Evolutionary conservation across 2,329 filamentous ascomycete genomes (phyloP).

Genomic region (Penicillium sp.): DNA sequence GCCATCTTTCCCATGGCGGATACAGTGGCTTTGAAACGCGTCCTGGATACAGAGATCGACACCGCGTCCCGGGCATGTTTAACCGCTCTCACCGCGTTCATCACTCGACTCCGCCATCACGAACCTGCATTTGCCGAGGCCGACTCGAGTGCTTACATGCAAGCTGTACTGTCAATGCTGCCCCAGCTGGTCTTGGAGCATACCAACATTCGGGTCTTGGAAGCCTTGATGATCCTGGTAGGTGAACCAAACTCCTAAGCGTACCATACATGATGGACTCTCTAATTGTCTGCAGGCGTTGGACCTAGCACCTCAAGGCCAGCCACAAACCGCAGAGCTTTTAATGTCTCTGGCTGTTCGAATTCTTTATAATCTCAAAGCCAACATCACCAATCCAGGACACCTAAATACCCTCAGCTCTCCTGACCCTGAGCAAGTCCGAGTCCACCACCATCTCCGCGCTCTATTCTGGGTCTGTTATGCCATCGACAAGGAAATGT

Average conservation of each 20-base stretch:
- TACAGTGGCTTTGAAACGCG: conserved; percentile 16
- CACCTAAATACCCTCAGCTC: neutral
- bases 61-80: conserved; percentile 26
- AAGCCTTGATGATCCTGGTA: conserved; percentile 29
- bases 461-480: conserved; percentile 57
- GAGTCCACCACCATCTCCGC: conserved; percentile 19
- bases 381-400: neutral
- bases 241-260: neutral
- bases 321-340: conserved; percentile 26
- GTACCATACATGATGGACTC: neutral
- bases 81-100: conserved; percentile 29
- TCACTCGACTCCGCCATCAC: conserved; percentile 30
- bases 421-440: neutral
- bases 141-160: conserved; percentile 30
- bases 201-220: conserved; percentile 22
- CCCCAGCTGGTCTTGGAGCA: conserved; percentile 30
- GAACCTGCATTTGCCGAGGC: conserved; percentile 25
- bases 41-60: conserved; percentile 19
- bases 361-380: conserved; percentile 27
- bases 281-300: conserved; percentile 14
- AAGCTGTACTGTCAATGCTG: conserved; percentile 27
- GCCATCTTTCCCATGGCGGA: conserved; percentile 32
- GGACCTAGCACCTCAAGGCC: conserved; percentile 28
- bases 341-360: conserved; percentile 29
- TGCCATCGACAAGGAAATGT: conserved; percentile 55